Conservation (phyloP, 352 stramenopile species). For the Globisporangium nagaii region DNA sequence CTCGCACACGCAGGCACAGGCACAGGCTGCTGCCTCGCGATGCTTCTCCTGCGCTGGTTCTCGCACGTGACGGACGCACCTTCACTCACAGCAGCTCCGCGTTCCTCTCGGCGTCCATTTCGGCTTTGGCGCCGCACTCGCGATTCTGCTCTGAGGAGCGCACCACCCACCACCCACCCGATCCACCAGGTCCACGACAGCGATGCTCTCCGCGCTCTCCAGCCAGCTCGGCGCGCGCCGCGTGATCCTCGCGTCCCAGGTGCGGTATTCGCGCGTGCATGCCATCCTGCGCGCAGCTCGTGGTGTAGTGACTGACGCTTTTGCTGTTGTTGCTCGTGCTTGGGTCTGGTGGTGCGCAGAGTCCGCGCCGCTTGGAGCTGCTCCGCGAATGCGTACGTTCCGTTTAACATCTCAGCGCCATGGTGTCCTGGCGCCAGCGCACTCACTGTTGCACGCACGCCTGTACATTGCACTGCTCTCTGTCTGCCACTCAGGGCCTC, state of each 20-base stretch:
- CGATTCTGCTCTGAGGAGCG: no score
- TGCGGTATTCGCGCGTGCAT: neutral
- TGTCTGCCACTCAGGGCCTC: constrained; percentile 61
- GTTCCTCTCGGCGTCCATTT: no score
- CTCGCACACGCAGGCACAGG: no score
- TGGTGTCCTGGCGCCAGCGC: neutral
- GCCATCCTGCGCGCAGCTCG: no score
- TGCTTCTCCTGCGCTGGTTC: no score
- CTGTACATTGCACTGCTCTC: neutral
- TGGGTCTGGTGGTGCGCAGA: constrained; percentile 26
- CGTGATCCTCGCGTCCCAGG: constrained; percentile 72
- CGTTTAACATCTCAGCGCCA: no score
- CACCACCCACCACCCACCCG: neutral
- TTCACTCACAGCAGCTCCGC: neutral
- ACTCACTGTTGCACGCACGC: neutral
- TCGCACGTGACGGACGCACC: no score
- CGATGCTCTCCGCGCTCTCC: constrained; percentile 48
- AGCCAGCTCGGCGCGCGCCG: constrained; percentile 39
- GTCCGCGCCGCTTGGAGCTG: constrained; percentile 66
- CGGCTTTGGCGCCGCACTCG: neutral
- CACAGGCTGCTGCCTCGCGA: no score
- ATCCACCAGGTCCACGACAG: neutral
- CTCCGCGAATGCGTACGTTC: constrained; percentile 60
- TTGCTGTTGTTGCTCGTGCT: neutral
- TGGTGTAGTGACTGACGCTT: neutral